A percentile compares a stretch with the other conserved stretches of the same genome.
These are phyloP conservation scores for Beauveria asiatica DNA, from an alignment of 2,329 filamentous ascomycete genomes.

Conservation along the genomic window DNA sequence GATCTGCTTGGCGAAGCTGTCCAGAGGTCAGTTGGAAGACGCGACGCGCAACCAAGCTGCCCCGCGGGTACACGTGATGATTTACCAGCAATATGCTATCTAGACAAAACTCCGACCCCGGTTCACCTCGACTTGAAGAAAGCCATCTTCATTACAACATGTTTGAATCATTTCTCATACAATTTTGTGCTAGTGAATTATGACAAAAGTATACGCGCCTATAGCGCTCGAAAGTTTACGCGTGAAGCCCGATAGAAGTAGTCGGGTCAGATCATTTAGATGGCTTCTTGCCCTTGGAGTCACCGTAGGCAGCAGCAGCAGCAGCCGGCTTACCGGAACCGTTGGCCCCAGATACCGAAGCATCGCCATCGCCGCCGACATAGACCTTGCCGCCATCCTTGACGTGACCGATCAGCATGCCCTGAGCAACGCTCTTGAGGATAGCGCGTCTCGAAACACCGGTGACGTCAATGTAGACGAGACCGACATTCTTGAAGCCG, in stretches of 20 bases:
- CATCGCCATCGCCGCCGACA: slow-evolving; percentile 55
- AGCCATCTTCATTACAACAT: neutral
- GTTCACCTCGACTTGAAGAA: neutral
- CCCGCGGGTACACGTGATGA: slow-evolving; percentile 9
- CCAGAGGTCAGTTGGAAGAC: neutral
- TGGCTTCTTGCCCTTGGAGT: slow-evolving; percentile 10
- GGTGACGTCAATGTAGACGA: slow-evolving; percentile 95
- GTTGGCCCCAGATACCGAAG: slow-evolving; percentile 3
- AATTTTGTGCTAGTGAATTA: neutral
- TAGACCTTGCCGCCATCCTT: slow-evolving; percentile 65
- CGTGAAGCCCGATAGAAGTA: neutral
- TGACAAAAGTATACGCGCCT: neutral
- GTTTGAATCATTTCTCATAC: neutral
- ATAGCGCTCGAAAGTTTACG: neutral
- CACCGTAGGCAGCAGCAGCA: slow-evolving; percentile 19
- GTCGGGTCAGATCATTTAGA: neutral
- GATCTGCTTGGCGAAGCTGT: neutral
- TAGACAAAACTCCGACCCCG: neutral
- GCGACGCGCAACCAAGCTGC: neutral
- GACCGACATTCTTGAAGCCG: slow-evolving; percentile 88
- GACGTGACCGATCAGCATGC: slow-evolving; percentile 83
- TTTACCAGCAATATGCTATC: neutral
- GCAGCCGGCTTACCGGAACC: slow-evolving; percentile 12
- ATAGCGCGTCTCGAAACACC: slow-evolving; percentile 85
- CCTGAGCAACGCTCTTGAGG: slow-evolving; percentile 90